Base-by-base conservation (phyloP, 495 filamentous ascomycete species). In the Patellaria atrata region DNA sequence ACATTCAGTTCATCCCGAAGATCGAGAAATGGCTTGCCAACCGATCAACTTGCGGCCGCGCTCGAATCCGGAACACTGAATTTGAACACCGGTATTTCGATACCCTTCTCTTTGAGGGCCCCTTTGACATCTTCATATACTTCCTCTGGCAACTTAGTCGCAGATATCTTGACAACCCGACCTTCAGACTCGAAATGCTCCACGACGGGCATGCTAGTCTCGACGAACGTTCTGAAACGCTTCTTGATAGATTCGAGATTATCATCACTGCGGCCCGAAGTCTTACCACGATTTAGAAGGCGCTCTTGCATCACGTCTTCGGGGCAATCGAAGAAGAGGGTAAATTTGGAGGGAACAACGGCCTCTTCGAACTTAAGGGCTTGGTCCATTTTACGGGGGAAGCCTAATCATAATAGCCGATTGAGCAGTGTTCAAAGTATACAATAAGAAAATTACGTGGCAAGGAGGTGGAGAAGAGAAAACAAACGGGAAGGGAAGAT, bases 201-300 rank as follows among this genome's bases (percentile, higher is more conserved):
- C 30, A 97, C 85, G 22, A 94, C 89, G 25, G 89, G 89, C 84
- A 96, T 93, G 54, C 81, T 91, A 2, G 84, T 93, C 57, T 94
- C 82, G 18, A 89, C 63, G 51, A 96, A 97, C 3, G 78, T 85
- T 40, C 75, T 70, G 63, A 97, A 97, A 23, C 89, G 68, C 74
- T 97, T 97, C 60, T 75, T 79, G 57, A 94, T 96, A 47, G 75
- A 82, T 62, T 93, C 89, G 27, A 71, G 75, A 58, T 97, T 97
- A 57, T 97, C 89, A 56, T 97, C 89, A 18, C 77, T 63, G 33
- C 89, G 65, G 8, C 89, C 89, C 48, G 73, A 81, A 4, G 87
- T 96, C 75, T 93, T 77, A 18, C 87, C 89, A 18, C 89, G 67
- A 56, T 94, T 77, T 43, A 97, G 50, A 46, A 97, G 58, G 8